These are phyloP conservation scores for Aureobasidium melanogenum DNA, from an alignment of 2,329 filamentous ascomycete species.

Conservation along the genomic window DNA sequence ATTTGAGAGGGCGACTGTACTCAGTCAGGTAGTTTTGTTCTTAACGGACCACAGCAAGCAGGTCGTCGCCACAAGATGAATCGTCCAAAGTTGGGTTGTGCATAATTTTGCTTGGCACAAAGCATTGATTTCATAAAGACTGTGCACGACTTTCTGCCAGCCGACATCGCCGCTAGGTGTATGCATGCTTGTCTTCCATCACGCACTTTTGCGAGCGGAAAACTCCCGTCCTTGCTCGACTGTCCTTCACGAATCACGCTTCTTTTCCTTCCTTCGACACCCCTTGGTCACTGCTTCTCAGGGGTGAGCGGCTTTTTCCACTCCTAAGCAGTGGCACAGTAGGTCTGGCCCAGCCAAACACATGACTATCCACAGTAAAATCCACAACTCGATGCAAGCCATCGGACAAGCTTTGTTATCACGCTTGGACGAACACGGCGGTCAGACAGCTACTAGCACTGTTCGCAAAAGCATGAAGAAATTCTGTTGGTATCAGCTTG, in stretches of 20 bases:
- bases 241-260: too few relatives aligned
- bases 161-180: neutral
- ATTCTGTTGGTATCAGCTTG: neutral
- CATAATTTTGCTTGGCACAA: neutral
- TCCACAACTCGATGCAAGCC: neutral
- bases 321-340: neutral
- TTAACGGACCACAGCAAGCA: neutral
- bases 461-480: neutral
- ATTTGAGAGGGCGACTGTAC: neutral
- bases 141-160: neutral
- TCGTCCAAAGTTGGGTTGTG: neutral
- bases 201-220: neutral
- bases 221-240: neutral
- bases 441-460: neutral
- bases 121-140: neutral
- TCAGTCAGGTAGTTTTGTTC: neutral
- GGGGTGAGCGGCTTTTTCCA: constrained; percentile 2
- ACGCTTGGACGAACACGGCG: neutral
- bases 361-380: neutral
- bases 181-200: neutral
- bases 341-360: constrained; percentile 1
- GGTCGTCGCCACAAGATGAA: neutral
- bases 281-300: constrained; percentile 10
- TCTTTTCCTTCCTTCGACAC: neutral
- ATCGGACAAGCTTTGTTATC: constrained; percentile 3